phyloP scores from a whole-genome alignment of 140 eudicot genomes.

The Erigeron philadelphicus region DNA sequence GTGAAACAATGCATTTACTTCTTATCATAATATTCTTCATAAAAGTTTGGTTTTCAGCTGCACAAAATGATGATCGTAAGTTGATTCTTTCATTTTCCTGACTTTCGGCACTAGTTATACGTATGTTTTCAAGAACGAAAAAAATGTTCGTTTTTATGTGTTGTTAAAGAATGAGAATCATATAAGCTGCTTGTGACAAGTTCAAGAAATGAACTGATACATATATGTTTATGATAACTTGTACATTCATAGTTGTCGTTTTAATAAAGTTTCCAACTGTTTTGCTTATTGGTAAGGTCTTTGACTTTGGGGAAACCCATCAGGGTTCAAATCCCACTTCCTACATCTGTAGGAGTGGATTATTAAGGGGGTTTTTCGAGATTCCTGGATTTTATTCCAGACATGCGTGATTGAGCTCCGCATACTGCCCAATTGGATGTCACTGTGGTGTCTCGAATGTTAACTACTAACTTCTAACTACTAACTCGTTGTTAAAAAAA shows the following conservation, averaged over 20 bases:
- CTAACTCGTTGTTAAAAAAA: no score
- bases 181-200: neutral
- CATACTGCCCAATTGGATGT: no score
- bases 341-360: no score
- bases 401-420: no score
- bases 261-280: neutral
- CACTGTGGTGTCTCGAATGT: no score
- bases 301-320: no score
- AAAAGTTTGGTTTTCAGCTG: constrained; percentile 38
- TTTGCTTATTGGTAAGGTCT: neutral
- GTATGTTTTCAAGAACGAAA: neutral
- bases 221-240: neutral
- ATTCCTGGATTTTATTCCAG: no score
- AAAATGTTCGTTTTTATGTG: neutral
- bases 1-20: constrained; percentile 32
- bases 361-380: no score
- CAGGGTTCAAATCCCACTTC: no score
- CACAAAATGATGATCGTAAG: constrained; percentile 37
- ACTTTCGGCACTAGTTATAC: neutral
- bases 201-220: neutral
- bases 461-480: no score
- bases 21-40: constrained; percentile 28
- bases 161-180: neutral
- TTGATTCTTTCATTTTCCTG: constrained; percentile 16
- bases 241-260: neutral